Conservation (phyloP, 2,329 filamentous ascomycete genomes). For the Fusarium oxysporum region DNA sequence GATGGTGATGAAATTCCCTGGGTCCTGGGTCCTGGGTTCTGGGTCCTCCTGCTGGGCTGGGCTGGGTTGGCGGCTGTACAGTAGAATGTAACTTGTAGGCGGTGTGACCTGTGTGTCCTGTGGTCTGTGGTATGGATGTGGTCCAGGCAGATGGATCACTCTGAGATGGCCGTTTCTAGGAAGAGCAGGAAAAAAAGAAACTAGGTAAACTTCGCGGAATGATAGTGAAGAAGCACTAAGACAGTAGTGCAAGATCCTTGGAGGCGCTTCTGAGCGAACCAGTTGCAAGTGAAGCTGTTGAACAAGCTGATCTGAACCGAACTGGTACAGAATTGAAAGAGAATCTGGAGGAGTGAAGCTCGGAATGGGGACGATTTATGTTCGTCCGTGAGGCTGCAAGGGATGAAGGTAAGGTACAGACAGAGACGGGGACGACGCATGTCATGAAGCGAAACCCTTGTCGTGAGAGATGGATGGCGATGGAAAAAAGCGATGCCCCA, state of each 20-base stretch:
- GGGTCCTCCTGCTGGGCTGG: slow-evolving; percentile 38
- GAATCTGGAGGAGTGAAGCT: slow-evolving; percentile 30
- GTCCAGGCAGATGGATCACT: slow-evolving; percentile 44
- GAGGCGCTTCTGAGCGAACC: slow-evolving; percentile 44
- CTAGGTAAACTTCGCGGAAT: slow-evolving; percentile 29
- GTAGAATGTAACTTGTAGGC: slow-evolving; percentile 37
- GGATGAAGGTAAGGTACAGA: slow-evolving; percentile 29
- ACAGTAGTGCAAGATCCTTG: slow-evolving; percentile 41
- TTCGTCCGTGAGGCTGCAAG: slow-evolving; percentile 48
- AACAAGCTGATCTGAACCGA: slow-evolving; percentile 40
- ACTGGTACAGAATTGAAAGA: slow-evolving; percentile 36
- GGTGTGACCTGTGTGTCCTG: slow-evolving; percentile 42
- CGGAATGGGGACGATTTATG: slow-evolving; percentile 47
- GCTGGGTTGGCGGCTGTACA: background rate
- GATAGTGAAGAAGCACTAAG: slow-evolving; percentile 46
- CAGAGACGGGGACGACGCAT: slow-evolving; percentile 36
- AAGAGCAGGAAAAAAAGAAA: slow-evolving; percentile 17
- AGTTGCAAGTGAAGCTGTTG: slow-evolving; percentile 38
- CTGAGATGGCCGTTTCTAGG: slow-evolving; percentile 42
- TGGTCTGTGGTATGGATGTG: slow-evolving; percentile 38
- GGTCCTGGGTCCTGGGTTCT: slow-evolving; percentile 42
- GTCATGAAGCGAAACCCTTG: slow-evolving; percentile 44
- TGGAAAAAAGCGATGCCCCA: slow-evolving; percentile 40
- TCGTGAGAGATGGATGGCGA: slow-evolving; percentile 36
- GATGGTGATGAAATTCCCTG: slow-evolving; percentile 45